phyloP scores from a whole-genome alignment of 345 rosid species.

The Sisymbrium altissimum region DNA sequence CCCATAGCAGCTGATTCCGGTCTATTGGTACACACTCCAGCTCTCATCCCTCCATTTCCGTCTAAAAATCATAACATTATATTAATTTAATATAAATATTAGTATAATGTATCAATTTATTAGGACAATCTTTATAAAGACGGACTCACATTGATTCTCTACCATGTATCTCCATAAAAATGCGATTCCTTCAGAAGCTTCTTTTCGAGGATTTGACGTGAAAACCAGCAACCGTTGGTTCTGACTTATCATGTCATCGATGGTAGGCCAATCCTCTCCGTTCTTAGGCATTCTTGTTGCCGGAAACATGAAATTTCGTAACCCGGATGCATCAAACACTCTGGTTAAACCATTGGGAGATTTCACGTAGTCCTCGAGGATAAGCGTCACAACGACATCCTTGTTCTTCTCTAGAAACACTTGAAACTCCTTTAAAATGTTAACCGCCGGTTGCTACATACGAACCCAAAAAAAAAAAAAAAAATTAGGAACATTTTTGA shows the following conservation, averaged over 20 bases:
- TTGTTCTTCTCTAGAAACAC: slow-evolving; percentile 59
- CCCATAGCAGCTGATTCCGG: slow-evolving; percentile 68
- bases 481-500: neutral
- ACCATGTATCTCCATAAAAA: slow-evolving; percentile 78
- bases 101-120: neutral
- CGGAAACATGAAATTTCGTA: slow-evolving; percentile 71
- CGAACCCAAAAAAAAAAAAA: neutral
- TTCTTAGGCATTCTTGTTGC: slow-evolving; percentile 75
- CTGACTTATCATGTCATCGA: slow-evolving; percentile 59
- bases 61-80: slow-evolving; percentile 39
- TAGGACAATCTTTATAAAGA: neutral
- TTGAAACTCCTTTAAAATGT: slow-evolving; percentile 59
- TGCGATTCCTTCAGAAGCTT: slow-evolving; percentile 76
- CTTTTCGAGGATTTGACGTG: slow-evolving; percentile 64
- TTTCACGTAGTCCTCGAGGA: slow-evolving; percentile 84
- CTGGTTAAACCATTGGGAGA: slow-evolving; percentile 61
- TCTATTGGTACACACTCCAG: slow-evolving; percentile 69
- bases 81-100: neutral
- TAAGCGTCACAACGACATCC: slow-evolving; percentile 63
- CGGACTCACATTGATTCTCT: slow-evolving; percentile 77
- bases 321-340: slow-evolving; percentile 69
- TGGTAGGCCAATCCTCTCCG: slow-evolving; percentile 74
- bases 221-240: slow-evolving; percentile 80
- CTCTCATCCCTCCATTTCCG: slow-evolving; percentile 68
- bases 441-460: slow-evolving; percentile 67